Base-by-base conservation (phyloP, 139 green algal species). In the Haematococcus lacustris region DNA sequence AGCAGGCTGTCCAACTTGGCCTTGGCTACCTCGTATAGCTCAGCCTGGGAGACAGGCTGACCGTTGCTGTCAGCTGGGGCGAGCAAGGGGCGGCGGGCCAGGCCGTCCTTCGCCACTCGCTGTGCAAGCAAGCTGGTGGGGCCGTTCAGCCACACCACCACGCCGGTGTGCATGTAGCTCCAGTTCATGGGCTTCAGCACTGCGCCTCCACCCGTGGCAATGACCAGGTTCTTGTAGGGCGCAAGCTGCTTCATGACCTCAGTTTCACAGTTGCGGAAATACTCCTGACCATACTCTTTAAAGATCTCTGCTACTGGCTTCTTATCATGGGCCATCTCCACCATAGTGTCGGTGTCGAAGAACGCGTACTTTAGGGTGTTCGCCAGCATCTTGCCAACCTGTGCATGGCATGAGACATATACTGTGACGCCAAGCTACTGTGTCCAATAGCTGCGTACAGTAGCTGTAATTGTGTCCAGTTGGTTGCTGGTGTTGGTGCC, bases 201-300 rank as follows among this genome's bases (percentile, higher is more conserved):
- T 3, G 87, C 84, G 41, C 92, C 92, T 33, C 92, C 92, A 7
- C 92, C 92, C 3, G 92, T 97, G 2, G 90, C 73, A 1, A 97
- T 80, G 34, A 97, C 83, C 69, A 88, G 86, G 66, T 85, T 83
- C 71, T 88, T 89, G 81, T 91, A 93, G 2, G 87, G 85, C 17
- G 86, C 77, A 33, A 97, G 79, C 82, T 93, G 82, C 83, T 90
- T 82, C 61, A 88, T 65, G 40, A 93, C 91, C 78, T 88, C 62
- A 6, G 79, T 86, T 74, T 97, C 92, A 57, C 92, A 76, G 34
- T 91, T 79, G n/a, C 92, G 72, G 75, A 97, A 97, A 34, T 88
- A 83, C 25, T 91, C 89, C 76, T 96, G 86, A 1, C 92, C 92
- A 41, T 92, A 88, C 66, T 91, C 82, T 26, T 70, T 83, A 61